Evolutionary conservation across 352 stramenopile genomes (phyloP), one percentile per base, ranked within the genome.

Genomic region (Pythium rishiriense): DNA sequence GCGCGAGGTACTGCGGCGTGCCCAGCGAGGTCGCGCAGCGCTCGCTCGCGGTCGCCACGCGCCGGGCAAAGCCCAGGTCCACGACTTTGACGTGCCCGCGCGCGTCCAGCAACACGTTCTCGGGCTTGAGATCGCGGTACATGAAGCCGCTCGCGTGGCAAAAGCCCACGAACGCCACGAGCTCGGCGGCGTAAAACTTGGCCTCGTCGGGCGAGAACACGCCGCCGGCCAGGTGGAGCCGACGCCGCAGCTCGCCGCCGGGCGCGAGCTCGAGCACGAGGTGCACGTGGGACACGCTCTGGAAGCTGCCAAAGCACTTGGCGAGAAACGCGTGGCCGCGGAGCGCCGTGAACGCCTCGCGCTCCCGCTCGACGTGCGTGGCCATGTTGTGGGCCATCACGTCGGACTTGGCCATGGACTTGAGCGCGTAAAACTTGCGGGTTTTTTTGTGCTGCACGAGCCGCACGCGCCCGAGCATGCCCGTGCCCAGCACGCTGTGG

Each of bases 91-190:
- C 58, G 60, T 94, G 81, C 1, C 85, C 85, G 6, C 55, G 39
- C 3, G 75, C 72, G 46, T 94, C 85, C 43, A 98, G 67, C 57
- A 98, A 56, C 48, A 98, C 79, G 63, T 98, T 98, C 54, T 97
- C 87, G 4, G 90, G 90, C 70, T 97, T 97, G 35, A 97, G 72
- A 50, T 97, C 88, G 9, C 88, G 75, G 68, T 96, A 96, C 69
- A 96, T 90, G 54, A 75, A 88, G 15, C 73, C 69, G 28, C 85
- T 74, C 1, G 29, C 24, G 35, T 92, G 85, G 17, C 79, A 81
- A 14, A 51, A 66, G 48, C 81, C 72, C 47, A 94, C 65, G 31
- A 88, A 85, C n/a, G 79, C 37, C 35, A 90, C 54, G 19, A 91
- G 69, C 55, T 91, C 81, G 1, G 78, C 73, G 8, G 81, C 81